Base-by-base conservation (phyloP, 2,329 filamentous ascomycete species). In the Penicillium hesseltinei region DNA sequence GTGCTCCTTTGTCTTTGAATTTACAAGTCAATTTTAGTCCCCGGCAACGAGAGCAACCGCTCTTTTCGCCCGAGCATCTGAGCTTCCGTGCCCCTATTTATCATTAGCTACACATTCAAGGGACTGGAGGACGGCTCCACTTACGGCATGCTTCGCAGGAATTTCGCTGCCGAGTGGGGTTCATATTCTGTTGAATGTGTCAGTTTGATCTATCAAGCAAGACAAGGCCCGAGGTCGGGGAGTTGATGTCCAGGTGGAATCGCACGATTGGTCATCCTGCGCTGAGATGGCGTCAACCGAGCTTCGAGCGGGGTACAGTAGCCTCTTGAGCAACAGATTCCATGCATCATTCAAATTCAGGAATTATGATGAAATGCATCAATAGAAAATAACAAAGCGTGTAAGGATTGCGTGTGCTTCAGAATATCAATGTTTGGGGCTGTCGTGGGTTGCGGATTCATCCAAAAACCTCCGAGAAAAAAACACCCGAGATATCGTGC, bases 81-180 rank as follows among this genome's bases (percentile, higher is more conserved):
- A 71, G 66, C 61, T 71, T 71, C 23, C 68, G 62, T 3, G 62
- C 46, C 27, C 68, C 68, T 67, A 25, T 39, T 2, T 19, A 9
- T 36, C 19, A 43, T 64, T 57, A 62, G 54, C 33, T 46, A 38
- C 2, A 23, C 9, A 10, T 33, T 38, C 15, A n/a, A 25, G 8
- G 29, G 7, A 46, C 3, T 23, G 13, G 1, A 46, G 11, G 21
- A 25, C 13, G 19, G 25, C 19, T 15, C 45, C 15, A 48, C 66
- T 62, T 61, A 70, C 67, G 63, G 56, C 67, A 70, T 13, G 67
- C 59, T 59, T 70, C 65, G 39, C 67, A 71, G 31, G 68, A 71
- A 40, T 65, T 64, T 47, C 67, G 62, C 36, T 69, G 66, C 42
- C 61, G 61, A 21, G 53, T 57, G 36, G 58, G 38, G 51, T 56